Evolutionary conservation across 208 protist species (phyloP), one percentile per base, ranked within the genome.

Genomic region (Tritrichomonas musculus): DNA sequence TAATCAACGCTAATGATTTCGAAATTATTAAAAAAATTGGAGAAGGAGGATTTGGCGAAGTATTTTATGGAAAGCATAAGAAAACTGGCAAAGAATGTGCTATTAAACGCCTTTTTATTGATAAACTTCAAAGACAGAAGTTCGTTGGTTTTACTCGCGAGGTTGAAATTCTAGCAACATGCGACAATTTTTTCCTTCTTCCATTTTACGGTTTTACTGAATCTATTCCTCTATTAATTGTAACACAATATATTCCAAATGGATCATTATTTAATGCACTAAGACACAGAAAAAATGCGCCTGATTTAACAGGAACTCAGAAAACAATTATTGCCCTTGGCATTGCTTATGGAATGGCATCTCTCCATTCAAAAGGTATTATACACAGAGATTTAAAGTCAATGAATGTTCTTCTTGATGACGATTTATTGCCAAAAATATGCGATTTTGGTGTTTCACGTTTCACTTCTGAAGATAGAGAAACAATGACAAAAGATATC

Each of bases 301-400:
- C 77, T 20, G 8, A 33, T 5, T 60, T 88, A 39, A 88, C 77
- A 39, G 47, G 47, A 1, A 88, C 77, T 39, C 41, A 88, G 39
- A 88, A 88, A 88, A 88, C 77, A 39, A 88, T 88, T 17, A 53
- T 88, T 57, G 77, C 77, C 1, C 47, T 60, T 36, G 77, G 77
- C 5, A 88, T 88, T 39, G 41, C 47, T 8, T 20, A 88, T 20
- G 77, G 77, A 53, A 88, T 88, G 77, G 77, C 77, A 17, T 53
- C 44, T 39, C 47, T 88, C 5, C 77, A 88, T 49, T 27, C 39
- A 25, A 44, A 60, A 11, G 44, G 77, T 20, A 88, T 88, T 49
- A 88, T 88, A 27, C 77, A 88, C 39, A 13, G 77, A 22, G 77
- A 88, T 30, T 39, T 88, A 4, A 88, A 88, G 27, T 88, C 77